Percentiles rank a stretch among this genome's conserved stretches.
phyloP scores from a whole-genome alignment of 2,329 filamentous ascomycete species.

The Ophiostoma sp. region DNA sequence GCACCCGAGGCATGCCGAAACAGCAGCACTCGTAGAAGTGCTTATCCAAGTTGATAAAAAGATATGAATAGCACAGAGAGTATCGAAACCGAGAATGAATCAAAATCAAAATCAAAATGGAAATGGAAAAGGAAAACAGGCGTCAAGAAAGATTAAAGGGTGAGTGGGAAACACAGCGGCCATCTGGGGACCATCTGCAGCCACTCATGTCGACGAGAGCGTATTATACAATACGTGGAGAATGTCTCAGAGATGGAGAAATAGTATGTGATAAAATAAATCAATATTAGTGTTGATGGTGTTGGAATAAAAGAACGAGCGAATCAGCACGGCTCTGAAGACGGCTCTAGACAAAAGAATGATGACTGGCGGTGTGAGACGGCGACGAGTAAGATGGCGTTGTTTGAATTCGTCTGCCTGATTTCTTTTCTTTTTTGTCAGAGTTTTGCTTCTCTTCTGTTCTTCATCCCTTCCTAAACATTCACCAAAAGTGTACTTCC shows the following conservation, averaged over 20 bases:
- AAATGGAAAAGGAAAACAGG: background rate
- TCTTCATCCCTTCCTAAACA: background rate
- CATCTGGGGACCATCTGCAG: background rate
- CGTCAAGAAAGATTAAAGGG: conserved; percentile 7
- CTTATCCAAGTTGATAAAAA: too few relatives aligned
- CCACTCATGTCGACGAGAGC: background rate
- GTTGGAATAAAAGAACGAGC: background rate
- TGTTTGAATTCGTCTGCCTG: conserved; percentile 3
- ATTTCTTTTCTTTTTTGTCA: background rate
- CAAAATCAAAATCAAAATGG: background rate
- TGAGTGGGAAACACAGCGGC: background rate
- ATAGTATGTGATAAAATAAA: background rate
- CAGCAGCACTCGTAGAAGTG: background rate
- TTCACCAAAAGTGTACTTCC: background rate
- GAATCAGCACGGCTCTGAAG: background rate
- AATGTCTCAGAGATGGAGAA: background rate
- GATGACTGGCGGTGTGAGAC: conserved; percentile 7
- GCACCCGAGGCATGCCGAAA: background rate
- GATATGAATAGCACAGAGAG: too few relatives aligned
- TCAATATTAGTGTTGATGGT: too few relatives aligned
- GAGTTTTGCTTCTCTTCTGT: background rate
- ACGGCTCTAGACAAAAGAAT: background rate
- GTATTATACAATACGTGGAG: background rate
- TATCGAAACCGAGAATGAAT: background rate
- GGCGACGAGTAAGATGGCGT: conserved; percentile 14